Evolutionary conservation across 345 rosid species (phyloP).

Genomic region (Gossypium bickii): DNA sequence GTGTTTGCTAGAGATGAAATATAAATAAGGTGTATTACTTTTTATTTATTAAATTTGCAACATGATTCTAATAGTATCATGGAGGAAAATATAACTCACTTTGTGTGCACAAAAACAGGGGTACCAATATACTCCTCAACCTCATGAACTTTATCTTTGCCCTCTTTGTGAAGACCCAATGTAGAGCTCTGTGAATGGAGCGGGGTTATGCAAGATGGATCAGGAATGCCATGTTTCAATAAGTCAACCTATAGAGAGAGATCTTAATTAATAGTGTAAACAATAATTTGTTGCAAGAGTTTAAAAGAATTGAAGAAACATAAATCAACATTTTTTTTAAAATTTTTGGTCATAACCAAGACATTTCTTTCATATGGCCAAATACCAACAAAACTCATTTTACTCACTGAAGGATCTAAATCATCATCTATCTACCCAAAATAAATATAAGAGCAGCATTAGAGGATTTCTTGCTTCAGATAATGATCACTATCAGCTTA

Average conservation of each 20-base stretch:
- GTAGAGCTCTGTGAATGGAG: slow-evolving; percentile 42
- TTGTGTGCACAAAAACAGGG: slow-evolving; percentile 74
- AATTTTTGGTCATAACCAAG: not conserved
- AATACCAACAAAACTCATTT: not conserved
- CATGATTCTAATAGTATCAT: not conserved
- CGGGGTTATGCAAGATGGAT: slow-evolving; percentile 55
- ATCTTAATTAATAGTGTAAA: not conserved
- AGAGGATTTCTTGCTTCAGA: not conserved
- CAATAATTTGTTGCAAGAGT: not conserved
- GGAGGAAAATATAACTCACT: slow-evolving; percentile 40
- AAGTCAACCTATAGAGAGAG: slow-evolving; percentile 59
- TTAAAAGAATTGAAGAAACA: not conserved
- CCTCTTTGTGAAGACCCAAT: slow-evolving; percentile 47
- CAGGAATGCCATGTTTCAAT: slow-evolving; percentile 79
- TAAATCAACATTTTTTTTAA: not conserved
- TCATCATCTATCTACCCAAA: slow-evolving; percentile 2
- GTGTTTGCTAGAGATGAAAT: no score
- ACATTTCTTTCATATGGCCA: slow-evolving; percentile 8
- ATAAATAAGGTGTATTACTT: not conserved
- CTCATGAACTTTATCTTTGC: slow-evolving; percentile 40
- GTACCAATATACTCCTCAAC: slow-evolving; percentile 65
- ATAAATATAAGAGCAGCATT: not conserved
- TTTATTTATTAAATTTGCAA: not conserved
- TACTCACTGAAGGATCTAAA: not conserved
- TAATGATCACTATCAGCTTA: not conserved